Evolutionary conservation across 352 stramenopile genomes (phyloP).

Genomic region (Globisporangium solare): DNA sequence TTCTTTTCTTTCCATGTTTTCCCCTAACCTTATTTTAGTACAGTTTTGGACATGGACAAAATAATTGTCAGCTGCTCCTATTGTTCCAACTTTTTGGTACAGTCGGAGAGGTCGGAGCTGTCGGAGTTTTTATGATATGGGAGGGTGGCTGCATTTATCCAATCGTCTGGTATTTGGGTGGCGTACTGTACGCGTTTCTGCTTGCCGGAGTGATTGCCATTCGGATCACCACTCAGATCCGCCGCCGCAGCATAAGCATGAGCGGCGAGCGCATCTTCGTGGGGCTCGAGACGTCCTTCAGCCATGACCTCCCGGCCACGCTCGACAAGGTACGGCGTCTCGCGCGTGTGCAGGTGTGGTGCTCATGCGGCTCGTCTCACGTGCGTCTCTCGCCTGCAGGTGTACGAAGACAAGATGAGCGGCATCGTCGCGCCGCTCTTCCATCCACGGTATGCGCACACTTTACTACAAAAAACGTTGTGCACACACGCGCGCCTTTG

Average conservation of each 20-base stretch:
- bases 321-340: slow-evolving; percentile 41
- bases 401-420: slow-evolving; percentile 76
- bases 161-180: background rate
- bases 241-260: slow-evolving; percentile 10
- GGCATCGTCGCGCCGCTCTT: slow-evolving; percentile 77
- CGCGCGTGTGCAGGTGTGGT: background rate
- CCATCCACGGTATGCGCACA: slow-evolving; percentile 53
- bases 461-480: background rate
- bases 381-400: slow-evolving; percentile 20
- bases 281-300: slow-evolving; percentile 72
- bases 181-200: background rate
- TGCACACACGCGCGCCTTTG: background rate
- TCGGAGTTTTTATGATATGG: too few relatives aligned
- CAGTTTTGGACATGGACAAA: too few relatives aligned
- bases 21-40: too few relatives aligned
- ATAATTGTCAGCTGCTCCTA: too few relatives aligned
- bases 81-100: too few relatives aligned
- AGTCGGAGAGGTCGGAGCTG: too few relatives aligned
- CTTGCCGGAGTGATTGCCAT: too few relatives aligned
- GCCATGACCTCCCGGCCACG: slow-evolving; percentile 54
- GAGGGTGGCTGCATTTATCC: too few relatives aligned
- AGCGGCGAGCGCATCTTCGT: slow-evolving; percentile 62
- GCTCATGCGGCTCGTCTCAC: background rate
- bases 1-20: too few relatives aligned
- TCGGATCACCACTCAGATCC: background rate